A percentile compares a stretch with the other conserved stretches of the same genome.
These are phyloP conservation scores for Berberis vulgaris DNA, from an alignment of 164 flowering plant species.

Conservation along the genomic window DNA sequence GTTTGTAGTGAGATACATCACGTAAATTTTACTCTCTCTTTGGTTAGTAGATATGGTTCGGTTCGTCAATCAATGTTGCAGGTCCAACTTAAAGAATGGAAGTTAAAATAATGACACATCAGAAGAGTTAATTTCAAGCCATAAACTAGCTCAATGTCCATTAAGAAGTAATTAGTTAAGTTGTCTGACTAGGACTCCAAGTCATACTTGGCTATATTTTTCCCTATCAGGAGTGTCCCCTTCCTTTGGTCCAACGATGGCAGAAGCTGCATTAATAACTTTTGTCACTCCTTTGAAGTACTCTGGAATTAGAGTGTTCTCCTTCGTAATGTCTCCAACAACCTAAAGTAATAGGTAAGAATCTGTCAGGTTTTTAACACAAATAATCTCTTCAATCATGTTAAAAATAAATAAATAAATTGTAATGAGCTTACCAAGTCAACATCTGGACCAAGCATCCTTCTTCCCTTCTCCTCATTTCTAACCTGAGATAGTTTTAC, in stretches of 20 bases:
- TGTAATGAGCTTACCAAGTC: too few species aligned
- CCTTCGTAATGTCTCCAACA: constrained; percentile 84
- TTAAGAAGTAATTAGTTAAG: neutral
- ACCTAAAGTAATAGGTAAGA: constrained; percentile 26
- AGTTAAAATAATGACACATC: neutral
- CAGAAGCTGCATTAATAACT: constrained; percentile 86
- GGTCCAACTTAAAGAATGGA: too few species aligned
- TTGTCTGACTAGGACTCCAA: constrained; percentile 1
- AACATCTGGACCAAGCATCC: too few species aligned
- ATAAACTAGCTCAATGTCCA: neutral
- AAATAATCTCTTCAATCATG: too few species aligned
- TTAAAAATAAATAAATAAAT: too few species aligned
- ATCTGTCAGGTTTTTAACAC: too few species aligned
- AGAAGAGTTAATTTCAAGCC: neutral
- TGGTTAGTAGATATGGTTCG: too few species aligned
- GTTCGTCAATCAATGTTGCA: too few species aligned
- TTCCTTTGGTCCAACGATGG: constrained; percentile 96
- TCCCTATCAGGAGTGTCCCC: constrained; percentile 96
- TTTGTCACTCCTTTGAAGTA: constrained; percentile 81
- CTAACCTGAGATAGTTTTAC: too few species aligned
- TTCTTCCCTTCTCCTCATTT: too few species aligned
- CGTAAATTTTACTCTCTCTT: too few species aligned
- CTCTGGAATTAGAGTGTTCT: constrained; percentile 57
- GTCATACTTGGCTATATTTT: constrained; percentile 87
- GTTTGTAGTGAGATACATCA: too few species aligned